Percentiles rank a stretch among this genome's conserved stretches.
phyloP scores from a whole-genome alignment of 2,329 filamentous ascomycete genomes.

The Paraconiothyrium sp. region DNA sequence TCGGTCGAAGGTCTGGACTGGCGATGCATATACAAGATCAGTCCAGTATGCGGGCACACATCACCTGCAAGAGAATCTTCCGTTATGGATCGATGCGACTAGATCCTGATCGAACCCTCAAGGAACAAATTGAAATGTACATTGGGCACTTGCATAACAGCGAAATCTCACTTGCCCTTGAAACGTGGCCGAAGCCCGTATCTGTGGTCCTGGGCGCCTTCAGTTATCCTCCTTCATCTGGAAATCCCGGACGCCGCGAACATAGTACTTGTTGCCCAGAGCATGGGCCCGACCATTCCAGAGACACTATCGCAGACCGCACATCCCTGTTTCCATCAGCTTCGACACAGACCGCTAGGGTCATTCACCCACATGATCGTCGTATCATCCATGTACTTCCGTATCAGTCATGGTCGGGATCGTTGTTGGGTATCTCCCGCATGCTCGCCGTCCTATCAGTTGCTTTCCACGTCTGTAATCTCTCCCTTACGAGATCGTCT shows the following conservation, averaged over 20 bases:
- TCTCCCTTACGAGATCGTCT: constrained; percentile 15
- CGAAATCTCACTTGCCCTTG: background rate
- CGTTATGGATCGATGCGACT: constrained; percentile 3
- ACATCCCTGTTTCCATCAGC: constrained; percentile 24
- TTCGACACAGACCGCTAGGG: constrained; percentile 25
- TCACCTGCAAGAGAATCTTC: constrained; percentile 8
- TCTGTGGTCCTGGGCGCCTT: background rate
- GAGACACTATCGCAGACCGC: constrained; percentile 18
- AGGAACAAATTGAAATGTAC: background rate
- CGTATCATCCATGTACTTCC: constrained; percentile 20
- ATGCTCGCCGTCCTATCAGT: constrained; percentile 23
- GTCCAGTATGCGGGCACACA: background rate
- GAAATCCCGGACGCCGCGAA: constrained; percentile 24
- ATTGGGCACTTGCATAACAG: constrained; percentile 3
- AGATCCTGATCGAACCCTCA: background rate
- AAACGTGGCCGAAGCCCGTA: background rate
- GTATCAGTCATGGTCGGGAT: constrained; percentile 4
- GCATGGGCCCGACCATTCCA: constrained; percentile 23
- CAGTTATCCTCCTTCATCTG: constrained; percentile 3
- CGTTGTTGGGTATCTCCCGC: constrained; percentile 6
- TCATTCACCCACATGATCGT: constrained; percentile 21
- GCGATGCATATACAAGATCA: background rate
- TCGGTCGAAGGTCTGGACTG: constrained; percentile 9
- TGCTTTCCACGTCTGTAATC: constrained; percentile 26
- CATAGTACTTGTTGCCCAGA: constrained; percentile 23